Evolutionary conservation across 768 basidiomycete genomes (phyloP), one percentile per base, ranked within the genome.

Genomic region (Mycena capillaripes): DNA sequence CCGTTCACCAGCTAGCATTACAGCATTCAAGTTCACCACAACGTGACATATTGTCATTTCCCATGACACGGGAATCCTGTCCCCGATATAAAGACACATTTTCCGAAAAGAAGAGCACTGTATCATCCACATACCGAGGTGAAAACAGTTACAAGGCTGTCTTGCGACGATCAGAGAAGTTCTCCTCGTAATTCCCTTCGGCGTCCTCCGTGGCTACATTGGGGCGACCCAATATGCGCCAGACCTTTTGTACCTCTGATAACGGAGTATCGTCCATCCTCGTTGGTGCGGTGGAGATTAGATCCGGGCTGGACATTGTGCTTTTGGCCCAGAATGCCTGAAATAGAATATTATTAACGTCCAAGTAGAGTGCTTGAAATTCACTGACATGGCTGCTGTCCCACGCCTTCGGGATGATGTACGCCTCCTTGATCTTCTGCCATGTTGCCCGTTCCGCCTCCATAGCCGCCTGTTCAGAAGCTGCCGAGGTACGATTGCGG

Each of bases 151-250:
- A 55, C 14, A 10, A 16, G 3, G 40, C 25, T n/a, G 63, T 53
- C 30, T 53, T 36, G 30, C 52, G 58, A 36, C 16, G 17, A 5
- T 32, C 57, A 14, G 34, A 38, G n/a, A 56, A n/a, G n/a, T n/a
- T 71, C 7, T 32, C 19, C 59, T 56, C 30, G 19, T 44, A 29
- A 17, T 65, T 55, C 60, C 34, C 14, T 16, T 55, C 62, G 9
- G 56, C 32, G 17, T 58, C 73, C n/a, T 46, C 48, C 42, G 46
- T 17, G 1, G 69, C 69, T n/a, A 67, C 60, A 19, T 74, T 65
- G 23, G 69, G 61, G 10, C 73, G 73, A 11, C 73, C 73, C n/a
- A 74, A 17, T 10, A 71, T 30, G 6, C 73, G 63, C 69, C 65
- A 71, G 29, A 68, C 62, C 12, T 61, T 63, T 17, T 65, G 64